These are phyloP conservation scores for Telopea speciosissima DNA, from an alignment of 177 flowering plant genomes.

Conservation along the genomic window DNA sequence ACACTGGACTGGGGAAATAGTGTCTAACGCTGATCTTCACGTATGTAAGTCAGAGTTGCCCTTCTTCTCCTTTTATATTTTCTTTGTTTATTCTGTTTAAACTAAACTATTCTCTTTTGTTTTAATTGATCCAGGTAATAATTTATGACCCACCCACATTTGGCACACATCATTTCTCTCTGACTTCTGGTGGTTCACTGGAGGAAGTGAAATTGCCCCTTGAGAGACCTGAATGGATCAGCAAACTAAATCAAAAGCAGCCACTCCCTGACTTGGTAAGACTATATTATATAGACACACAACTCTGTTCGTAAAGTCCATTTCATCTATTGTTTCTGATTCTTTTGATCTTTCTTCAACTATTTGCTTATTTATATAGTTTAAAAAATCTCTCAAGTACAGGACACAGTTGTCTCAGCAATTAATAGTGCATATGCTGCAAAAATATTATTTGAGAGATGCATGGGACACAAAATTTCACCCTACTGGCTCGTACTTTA, in stretches of 20 bases:
- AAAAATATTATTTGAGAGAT: conserved; percentile 27
- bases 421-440: conserved; percentile 67
- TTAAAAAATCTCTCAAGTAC: conserved; percentile 7
- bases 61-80: neutral
- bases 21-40: conserved; percentile 57
- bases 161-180: conserved; percentile 70
- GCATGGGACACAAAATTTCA: conserved; percentile 18
- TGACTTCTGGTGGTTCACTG: conserved; percentile 26
- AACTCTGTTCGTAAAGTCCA: neutral
- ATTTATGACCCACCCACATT: conserved; percentile 64
- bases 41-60: conserved; percentile 75
- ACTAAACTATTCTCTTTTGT: conserved; percentile 3
- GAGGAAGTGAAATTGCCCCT: conserved; percentile 23
- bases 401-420: conserved; percentile 68
- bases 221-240: conserved; percentile 77
- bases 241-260: conserved; percentile 46
- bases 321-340: neutral
- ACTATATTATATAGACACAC: neutral
- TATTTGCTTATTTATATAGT: conserved; percentile 2
- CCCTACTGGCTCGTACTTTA: conserved; percentile 2
- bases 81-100: conserved; percentile 2
- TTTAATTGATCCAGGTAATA: conserved; percentile 51
- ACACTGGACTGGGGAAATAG: conserved; percentile 41
- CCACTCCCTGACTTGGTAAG: conserved; percentile 62
- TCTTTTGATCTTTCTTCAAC: neutral